A percentile compares a stretch with the other conserved stretches of the same genome.
Conservation (phyloP, 345 rosid species). For the Moricandia moricandioides region DNA sequence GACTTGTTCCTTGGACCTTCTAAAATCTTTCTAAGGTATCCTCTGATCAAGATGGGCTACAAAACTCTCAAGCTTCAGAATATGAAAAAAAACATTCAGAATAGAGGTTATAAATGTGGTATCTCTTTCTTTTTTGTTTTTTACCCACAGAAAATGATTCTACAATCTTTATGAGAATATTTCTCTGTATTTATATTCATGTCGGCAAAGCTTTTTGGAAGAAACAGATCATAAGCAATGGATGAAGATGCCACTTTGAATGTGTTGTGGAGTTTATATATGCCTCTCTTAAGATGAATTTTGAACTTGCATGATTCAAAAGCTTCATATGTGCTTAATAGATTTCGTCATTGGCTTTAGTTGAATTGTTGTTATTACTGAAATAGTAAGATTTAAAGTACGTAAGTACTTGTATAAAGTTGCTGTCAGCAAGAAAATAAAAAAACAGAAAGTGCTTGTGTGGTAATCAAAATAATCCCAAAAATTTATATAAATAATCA, state of each 20-base stretch:
- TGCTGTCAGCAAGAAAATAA: not conserved
- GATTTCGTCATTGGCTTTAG: not conserved
- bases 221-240: not conserved
- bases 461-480: not conserved
- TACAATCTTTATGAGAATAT: conserved; percentile 26
- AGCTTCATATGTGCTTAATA: not conserved
- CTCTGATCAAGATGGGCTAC: conserved; percentile 13
- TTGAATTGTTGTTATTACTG: not conserved
- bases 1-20: conserved; percentile 20
- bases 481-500: not conserved
- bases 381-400: not conserved
- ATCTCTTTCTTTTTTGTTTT: conserved; percentile 12
- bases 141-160: conserved; percentile 25
- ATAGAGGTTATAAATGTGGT: conserved; percentile 11
- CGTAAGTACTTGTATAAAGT: not conserved
- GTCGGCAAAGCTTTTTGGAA: conserved; percentile 19
- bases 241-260: conserved; percentile 23
- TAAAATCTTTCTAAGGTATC: conserved; percentile 23
- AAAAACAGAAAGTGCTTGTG: not conserved
- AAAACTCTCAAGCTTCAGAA: conserved; percentile 9
- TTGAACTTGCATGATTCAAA: not conserved
- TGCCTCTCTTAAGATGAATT: not conserved
- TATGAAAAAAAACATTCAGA: conserved; percentile 3
- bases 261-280: not conserved
- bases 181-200: conserved; percentile 21